Conservation (phyloP, 345 rosid species). For the Theobroma cacao region DNA sequence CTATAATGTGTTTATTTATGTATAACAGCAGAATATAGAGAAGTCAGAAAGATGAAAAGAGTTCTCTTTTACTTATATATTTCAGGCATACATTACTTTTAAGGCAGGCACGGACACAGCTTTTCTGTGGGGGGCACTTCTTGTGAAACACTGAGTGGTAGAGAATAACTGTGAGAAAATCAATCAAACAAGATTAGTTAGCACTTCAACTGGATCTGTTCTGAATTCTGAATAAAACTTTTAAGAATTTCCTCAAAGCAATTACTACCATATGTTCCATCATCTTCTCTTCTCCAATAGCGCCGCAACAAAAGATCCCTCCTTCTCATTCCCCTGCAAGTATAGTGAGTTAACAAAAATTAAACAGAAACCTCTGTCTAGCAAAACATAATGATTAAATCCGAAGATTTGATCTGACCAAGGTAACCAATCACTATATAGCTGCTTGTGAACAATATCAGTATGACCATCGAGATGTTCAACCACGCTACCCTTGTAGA, state of each 20-base stretch:
- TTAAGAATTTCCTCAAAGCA: conserved; percentile 11
- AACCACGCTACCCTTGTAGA: conserved; percentile 82
- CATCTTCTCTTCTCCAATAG: conserved; percentile 98
- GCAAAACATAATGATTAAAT: not conserved
- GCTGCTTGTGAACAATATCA: conserved; percentile 85
- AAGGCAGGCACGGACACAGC: conserved; percentile 89
- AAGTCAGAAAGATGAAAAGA: not conserved
- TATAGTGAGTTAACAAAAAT: conserved; percentile 14
- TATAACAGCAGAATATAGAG: not conserved
- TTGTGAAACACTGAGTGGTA: conserved; percentile 90
- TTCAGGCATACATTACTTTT: conserved; percentile 89
- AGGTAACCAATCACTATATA: conserved; percentile 82
- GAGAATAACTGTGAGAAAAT: conserved; percentile 69
- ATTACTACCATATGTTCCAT: conserved; percentile 82
- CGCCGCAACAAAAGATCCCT: conserved; percentile 84
- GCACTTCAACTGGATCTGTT: conserved; percentile 3
- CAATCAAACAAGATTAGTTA: conserved; percentile 24
- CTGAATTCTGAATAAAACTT: conserved; percentile 9
- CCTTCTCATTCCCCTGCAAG: conserved; percentile 76
- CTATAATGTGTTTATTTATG: not conserved
- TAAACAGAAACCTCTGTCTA: conserved; percentile 9
- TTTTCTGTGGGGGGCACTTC: conserved; percentile 78
- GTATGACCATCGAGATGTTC: conserved; percentile 96
- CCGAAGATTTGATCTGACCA: conserved; percentile 45
- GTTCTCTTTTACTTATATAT: conserved; percentile 22